Evolutionary conservation across 2,329 filamentous ascomycete species (phyloP), one percentile per base, ranked within the genome.

Genomic region (Macrophomina phaseolina): DNA sequence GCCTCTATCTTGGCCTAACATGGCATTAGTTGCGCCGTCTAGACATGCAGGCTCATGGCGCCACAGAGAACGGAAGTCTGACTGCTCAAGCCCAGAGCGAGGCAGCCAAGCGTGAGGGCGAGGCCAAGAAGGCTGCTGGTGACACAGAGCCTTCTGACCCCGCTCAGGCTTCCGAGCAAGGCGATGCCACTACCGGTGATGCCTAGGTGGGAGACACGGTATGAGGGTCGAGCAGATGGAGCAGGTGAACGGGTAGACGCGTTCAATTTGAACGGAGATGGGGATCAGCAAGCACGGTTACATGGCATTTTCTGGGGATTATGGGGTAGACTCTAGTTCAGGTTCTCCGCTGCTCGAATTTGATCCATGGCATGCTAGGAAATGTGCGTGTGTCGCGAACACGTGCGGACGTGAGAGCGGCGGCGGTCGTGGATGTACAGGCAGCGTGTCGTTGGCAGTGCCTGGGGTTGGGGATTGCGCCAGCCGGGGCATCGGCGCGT

Each of bases 11-110:
- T 18, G 8, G 11, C 11, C 46, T 38, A 12, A 52, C 18, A 30
- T 16, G 64, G 76, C 9, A 73, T 75, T 53, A 71, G 71, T 48
- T 73, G 73, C 23, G 42, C 16, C 23, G 56, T 48, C 38, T 48
- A 16, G 75, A 79, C 67, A 70, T 72, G 49, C 73, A 73, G 38
- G 75, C 75, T 49, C 73, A 76, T 51, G 73, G 76, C 5, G 61
- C 67, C 12, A 76, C 72, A 9, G 70, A 73, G 32, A 78, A 76
- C 67, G 74, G 73, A 7, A 73, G 75, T n/a, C 68, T 79, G 42
- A 70, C 75, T 38, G 69, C 75, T 34, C 74, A 77, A 63, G 76
- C 72, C 6, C 73, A 75, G 69, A 71, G 68, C 42, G 51, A 76
- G 40, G 74, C 70, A 16, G 68, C 62, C 16, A 72, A 78, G 68